phyloP scores from a whole-genome alignment of 2,329 filamentous ascomycete genomes.

The Phialophora expanda region DNA sequence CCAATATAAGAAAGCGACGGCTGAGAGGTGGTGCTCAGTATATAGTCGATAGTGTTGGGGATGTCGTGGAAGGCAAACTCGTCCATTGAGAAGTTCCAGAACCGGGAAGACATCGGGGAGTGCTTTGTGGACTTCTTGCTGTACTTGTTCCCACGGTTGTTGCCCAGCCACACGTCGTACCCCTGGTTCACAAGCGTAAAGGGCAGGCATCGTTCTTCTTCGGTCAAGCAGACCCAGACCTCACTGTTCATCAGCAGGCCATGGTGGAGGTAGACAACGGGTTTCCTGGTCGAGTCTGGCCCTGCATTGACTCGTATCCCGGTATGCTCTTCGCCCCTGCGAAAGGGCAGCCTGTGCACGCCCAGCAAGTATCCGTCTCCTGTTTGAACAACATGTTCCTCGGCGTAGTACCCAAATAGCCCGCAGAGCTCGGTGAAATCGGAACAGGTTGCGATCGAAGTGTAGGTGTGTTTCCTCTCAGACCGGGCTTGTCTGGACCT shows the following conservation, averaged over 20 bases:
- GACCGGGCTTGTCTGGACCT: slow-evolving; percentile 70
- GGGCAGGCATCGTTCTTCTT: slow-evolving; percentile 81
- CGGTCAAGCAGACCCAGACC: slow-evolving; percentile 93
- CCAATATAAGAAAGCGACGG: slow-evolving; percentile 91
- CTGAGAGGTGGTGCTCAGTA: slow-evolving; percentile 81
- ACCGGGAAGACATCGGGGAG: slow-evolving; percentile 74
- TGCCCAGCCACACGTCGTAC: slow-evolving; percentile 97
- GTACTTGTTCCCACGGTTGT: slow-evolving; percentile 98
- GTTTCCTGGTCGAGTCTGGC: slow-evolving; percentile 72
- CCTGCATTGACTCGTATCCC: slow-evolving; percentile 76
- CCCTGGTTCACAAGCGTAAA: slow-evolving; percentile 88
- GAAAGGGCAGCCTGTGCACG: slow-evolving; percentile 83
- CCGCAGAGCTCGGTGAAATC: slow-evolving; percentile 96
- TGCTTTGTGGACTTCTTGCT: slow-evolving; percentile 87
- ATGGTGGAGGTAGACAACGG: slow-evolving; percentile 92
- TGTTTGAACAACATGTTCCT: slow-evolving; percentile 95
- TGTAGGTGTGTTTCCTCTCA: slow-evolving; percentile 72
- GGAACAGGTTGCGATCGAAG: slow-evolving; percentile 79
- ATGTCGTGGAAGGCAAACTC: slow-evolving; percentile 98
- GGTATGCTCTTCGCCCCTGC: slow-evolving; percentile 59
- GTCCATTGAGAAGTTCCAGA: slow-evolving; percentile 99
- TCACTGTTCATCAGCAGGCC: slow-evolving; percentile 98
- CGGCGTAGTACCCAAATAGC: slow-evolving; percentile 87
- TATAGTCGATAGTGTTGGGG: slow-evolving; percentile 90
- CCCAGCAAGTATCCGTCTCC: slow-evolving; percentile 91